Conservation (phyloP, 352 stramenopile species). For the Globisporangium cystogenes region DNA sequence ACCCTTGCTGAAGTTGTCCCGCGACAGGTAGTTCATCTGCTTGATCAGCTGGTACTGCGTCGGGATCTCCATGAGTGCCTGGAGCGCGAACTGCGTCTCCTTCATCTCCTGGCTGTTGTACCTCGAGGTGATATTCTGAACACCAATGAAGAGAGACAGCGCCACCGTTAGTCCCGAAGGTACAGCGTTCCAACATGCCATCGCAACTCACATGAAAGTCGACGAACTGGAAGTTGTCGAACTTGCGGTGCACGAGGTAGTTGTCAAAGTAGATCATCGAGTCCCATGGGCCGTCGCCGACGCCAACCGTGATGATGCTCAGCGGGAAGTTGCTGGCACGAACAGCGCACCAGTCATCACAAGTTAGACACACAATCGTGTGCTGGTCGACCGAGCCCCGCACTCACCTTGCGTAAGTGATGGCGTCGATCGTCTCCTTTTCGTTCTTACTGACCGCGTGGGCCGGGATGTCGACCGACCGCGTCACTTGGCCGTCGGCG, state of each 20-base stretch:
- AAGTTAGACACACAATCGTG: no score
- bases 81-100: conserved; percentile 69
- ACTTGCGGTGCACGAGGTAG: conserved; percentile 68
- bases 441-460: conserved; percentile 81
- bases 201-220: conserved; percentile 52
- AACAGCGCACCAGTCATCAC: neutral
- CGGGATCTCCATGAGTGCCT: conserved; percentile 83
- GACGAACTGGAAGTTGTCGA: conserved; percentile 89
- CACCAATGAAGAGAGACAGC: neutral
- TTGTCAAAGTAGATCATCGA: conserved; percentile 80
- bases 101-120: conserved; percentile 39
- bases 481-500: conserved; percentile 81
- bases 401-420: conserved; percentile 46
- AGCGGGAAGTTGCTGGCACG: conserved; percentile 59
- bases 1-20: conserved; percentile 15
- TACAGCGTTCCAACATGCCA: no score
- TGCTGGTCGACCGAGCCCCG: no score
- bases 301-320: conserved; percentile 77
- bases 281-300: conserved; percentile 79
- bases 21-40: conserved; percentile 52
- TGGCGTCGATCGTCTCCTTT: conserved; percentile 84
- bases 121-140: conserved; percentile 48
- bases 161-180: neutral
- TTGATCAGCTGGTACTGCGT: conserved; percentile 81
- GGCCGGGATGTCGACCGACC: conserved; percentile 68